These are phyloP conservation scores for Pinus albicaulis DNA, from an alignment of 75 land plant genomes.

Conservation along the genomic window DNA sequence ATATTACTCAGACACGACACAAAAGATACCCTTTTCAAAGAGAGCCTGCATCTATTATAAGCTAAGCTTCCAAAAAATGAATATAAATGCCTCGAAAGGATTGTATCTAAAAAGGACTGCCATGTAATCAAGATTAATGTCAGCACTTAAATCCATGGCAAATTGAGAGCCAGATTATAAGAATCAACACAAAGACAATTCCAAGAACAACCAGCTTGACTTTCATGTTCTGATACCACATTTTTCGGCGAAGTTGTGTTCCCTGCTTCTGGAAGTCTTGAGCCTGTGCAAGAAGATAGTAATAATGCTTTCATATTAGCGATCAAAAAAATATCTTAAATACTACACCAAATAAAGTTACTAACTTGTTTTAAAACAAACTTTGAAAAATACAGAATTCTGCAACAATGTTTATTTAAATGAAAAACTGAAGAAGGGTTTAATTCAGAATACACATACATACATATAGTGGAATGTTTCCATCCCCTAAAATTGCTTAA, in stretches of 20 bases:
- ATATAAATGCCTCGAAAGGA: not conserved
- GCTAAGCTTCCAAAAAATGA: not conserved
- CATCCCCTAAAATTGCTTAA: not conserved
- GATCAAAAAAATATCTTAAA: not conserved
- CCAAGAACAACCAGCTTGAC: slow-evolving; percentile 74
- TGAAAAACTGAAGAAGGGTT: too few species aligned
- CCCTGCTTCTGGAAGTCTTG: slow-evolving; percentile 69
- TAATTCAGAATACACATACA: too few species aligned
- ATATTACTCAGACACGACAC: too few species aligned
- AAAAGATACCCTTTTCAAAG: too few species aligned
- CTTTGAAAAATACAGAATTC: not conserved
- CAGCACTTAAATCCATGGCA: slow-evolving; percentile 73
- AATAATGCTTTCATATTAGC: not conserved
- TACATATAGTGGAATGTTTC: not conserved
- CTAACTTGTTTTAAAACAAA: not conserved
- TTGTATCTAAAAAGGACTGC: not conserved
- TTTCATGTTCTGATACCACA: slow-evolving; percentile 92
- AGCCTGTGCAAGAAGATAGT: slow-evolving; percentile 37
- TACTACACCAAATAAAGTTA: not conserved
- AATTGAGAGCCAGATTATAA: slow-evolving; percentile 76
- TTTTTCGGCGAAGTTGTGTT: slow-evolving; percentile 67
- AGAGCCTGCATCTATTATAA: not conserved
- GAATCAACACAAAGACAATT: slow-evolving; percentile 53
- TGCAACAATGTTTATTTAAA: not conserved
- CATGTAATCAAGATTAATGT: not conserved